Base-by-base conservation (phyloP, 2,329 filamentous ascomycete species). In the Aspergillus chevalieri region DNA sequence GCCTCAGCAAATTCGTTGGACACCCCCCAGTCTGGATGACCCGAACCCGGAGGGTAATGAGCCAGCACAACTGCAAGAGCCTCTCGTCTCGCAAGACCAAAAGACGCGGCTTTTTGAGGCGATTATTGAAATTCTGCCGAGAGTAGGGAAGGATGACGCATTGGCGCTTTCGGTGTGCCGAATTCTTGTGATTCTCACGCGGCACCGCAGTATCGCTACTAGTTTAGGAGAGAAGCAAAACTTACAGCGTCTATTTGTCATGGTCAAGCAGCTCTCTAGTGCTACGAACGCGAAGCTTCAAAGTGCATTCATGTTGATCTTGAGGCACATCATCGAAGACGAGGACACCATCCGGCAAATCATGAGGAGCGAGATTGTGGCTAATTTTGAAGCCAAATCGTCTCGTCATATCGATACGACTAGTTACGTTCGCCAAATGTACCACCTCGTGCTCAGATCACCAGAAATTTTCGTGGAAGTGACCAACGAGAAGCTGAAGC, bases 301-400 rank as follows among this genome's bases (percentile, higher is more conserved):
- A 53, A 79, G 79, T 53, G 80, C 86, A 50, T 86, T 95, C 60
- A 85, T 97, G 79, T 80, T 92, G 10, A 85, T 96, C 47, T 74
- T 98, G 41, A 85, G 94, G 38, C 93, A 98, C 63, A 85, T 98
- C 56, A 82, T 97, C 47, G 93, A 98, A 69, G 94, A 98, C 62
- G 89, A 95, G 45, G 85, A 90, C 15, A 93, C 86, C 2, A 80
- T 97, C 52, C 89, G 87, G 57, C 89, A 96, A 65, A 85, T 95
- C 52, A 96, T 98, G 87, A 81, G 86, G 46, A 86, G 85, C 24
- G 92, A 97, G 65, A 94, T 98, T 60, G 83, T 84, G 55, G 74
- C 81, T n/a, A 84, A 82, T 60, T 88, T 96, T 57, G 83, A 88
- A 47, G 77, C 65, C 49, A 78, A 67, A 68, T 77, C 52, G 9